Conservation (phyloP, 768 basidiomycete genomes). For the Tulasnella calospora region DNA sequence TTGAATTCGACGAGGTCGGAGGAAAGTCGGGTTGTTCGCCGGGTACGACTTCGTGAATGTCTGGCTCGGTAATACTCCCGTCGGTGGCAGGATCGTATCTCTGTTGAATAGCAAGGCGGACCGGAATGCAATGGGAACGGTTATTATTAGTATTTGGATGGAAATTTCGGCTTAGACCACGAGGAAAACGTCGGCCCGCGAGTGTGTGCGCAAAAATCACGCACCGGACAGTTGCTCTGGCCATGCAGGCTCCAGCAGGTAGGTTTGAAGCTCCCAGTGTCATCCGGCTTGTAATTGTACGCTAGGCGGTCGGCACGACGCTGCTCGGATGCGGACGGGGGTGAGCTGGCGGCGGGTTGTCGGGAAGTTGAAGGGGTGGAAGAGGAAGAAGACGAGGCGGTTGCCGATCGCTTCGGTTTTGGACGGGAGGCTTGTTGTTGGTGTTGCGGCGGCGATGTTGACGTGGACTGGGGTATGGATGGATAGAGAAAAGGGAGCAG, state of each 20-base stretch:
- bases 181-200: neutral
- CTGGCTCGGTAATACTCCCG: neutral
- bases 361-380: neutral
- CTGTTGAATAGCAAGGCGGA: neutral
- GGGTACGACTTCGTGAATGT: neutral
- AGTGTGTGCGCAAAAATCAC: neutral
- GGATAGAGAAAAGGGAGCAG: slow-evolving; percentile 13
- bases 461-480: neutral
- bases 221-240: slow-evolving; percentile 22
- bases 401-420: neutral
- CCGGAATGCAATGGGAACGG: neutral
- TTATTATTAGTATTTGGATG: neutral
- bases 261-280: neutral
- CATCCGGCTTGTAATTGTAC: neutral
- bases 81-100: neutral
- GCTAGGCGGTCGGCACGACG: slow-evolving; percentile 9
- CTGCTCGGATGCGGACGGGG: neutral
- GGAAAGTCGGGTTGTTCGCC: neutral
- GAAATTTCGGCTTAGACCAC: neutral
- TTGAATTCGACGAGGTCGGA: neutral
- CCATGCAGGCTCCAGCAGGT: slow-evolving; percentile 18
- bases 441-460: neutral
- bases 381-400: no score
- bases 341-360: neutral
- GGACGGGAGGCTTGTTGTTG: neutral